Conservation (phyloP, 2,329 filamentous ascomycete genomes). For the Herpotrichia juniperi region DNA sequence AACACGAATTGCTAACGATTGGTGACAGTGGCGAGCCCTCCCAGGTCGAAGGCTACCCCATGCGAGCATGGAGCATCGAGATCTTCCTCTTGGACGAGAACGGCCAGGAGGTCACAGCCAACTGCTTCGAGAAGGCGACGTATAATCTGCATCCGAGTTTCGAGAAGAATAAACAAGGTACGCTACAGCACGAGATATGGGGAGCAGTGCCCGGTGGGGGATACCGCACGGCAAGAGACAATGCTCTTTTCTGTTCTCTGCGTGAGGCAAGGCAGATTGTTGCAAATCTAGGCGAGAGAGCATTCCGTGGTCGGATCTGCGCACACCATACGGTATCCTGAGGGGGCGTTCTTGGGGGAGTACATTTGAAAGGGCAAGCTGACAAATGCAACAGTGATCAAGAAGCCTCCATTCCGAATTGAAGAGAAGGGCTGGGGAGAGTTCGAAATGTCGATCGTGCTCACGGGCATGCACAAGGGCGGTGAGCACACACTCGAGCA, state of each 20-base stretch:
- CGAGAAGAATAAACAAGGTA: conserved; percentile 84
- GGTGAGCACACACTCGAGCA: conserved; percentile 80
- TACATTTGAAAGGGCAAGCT: no score
- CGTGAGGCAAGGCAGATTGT: no score
- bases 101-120: conserved; percentile 82
- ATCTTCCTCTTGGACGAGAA: conserved; percentile 84
- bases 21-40: conserved; percentile 73
- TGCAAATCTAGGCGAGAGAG: neutral
- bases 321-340: no score
- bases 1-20: neutral
- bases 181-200: conserved; percentile 51
- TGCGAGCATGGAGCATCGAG: conserved; percentile 90
- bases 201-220: no score
- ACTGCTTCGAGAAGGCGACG: conserved; percentile 86
- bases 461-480: conserved; percentile 84
- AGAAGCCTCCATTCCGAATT: conserved; percentile 85
- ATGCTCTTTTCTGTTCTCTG: no score
- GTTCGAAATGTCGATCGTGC: conserved; percentile 90
- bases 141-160: conserved; percentile 97
- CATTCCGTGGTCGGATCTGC: conserved; percentile 2
- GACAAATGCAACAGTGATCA: conserved; percentile 61
- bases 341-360: no score
- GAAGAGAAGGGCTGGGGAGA: conserved; percentile 97
- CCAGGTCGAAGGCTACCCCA: conserved; percentile 84
- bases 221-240: no score